Evolutionary conservation across 2,329 filamentous ascomycete species (phyloP), one percentile per base, ranked within the genome.

Genomic region (Parafenestella ontariensis): DNA sequence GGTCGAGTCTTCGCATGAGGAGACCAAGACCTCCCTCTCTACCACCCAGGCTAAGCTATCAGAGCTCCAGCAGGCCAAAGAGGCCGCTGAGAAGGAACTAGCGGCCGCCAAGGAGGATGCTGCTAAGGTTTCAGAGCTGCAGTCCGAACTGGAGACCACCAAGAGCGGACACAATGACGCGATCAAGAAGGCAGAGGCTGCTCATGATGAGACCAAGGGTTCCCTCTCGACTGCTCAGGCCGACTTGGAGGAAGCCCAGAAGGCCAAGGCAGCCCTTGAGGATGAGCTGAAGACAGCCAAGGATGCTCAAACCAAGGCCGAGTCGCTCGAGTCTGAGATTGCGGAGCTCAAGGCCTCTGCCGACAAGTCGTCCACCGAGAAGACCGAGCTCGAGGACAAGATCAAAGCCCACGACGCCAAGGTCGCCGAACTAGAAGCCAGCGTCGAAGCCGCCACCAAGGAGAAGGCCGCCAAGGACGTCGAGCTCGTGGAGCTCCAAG

Each of bases 361-460:
- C 37, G 65, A 65, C 48, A 68, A 69, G 58, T 52, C 58, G 5
- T 44, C 57, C 33, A 34, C 64, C 8, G 64, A 68, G 48, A 66
- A 66, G 50, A 51, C 52, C 9, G 59, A 60, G 26, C 58, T 66
- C 1, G 54, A 69, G 24, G 63, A 66, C 47, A 62, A 71, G 50
- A 61, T 69, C 34, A 58, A 69, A 50, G 61, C 57, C 10, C 56
- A 65, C 33, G 59, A 66, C 15, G 40, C 65, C 17, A 69, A 69
- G 58, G 48, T 70, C 20, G 49, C 62, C 24, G 57, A 66, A 15
- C 50, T 69, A 15, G 61, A 68, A 45, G 54, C 61, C 5, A 58
- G 49, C 21, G 54, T 62, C 5, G 62, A 61, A 28, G 46, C 62
- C 10, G 49, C 59, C 36, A 63, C 53, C 10, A 58, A 58, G 39